These are phyloP conservation scores for Euphrasia confusa DNA, from an alignment of 257 asterid species.

Conservation along the genomic window DNA sequence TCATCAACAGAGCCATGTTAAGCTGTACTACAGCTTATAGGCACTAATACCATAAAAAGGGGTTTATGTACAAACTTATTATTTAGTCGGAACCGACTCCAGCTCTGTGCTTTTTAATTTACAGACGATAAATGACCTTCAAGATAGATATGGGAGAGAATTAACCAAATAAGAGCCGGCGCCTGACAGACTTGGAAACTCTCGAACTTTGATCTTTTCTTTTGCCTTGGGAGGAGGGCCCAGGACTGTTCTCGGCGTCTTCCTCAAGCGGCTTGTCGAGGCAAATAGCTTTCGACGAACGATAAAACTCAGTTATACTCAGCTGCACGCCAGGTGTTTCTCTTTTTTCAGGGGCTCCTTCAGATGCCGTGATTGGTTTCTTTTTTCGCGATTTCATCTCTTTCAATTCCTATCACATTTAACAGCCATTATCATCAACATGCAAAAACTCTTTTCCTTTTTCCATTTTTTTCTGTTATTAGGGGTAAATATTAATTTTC, in stretches of 20 bases:
- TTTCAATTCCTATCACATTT: constrained; percentile 57
- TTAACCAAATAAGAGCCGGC: constrained; percentile 65
- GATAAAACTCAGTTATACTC: constrained; percentile 68
- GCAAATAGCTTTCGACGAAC: constrained; percentile 51
- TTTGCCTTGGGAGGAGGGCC: constrained; percentile 44
- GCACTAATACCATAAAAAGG: not conserved
- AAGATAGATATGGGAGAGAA: not conserved
- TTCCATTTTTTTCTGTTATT: not conserved
- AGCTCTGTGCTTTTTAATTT: constrained; percentile 1
- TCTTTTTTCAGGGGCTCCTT: constrained; percentile 39
- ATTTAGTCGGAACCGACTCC: not conserved
- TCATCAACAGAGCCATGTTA: not conserved
- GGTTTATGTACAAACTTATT: constrained; percentile 6
- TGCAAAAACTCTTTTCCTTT: not conserved
- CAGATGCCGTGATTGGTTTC: constrained; percentile 31
- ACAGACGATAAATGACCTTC: constrained; percentile 16
- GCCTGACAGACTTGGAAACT: constrained; percentile 69
- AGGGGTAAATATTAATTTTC: not conserved
- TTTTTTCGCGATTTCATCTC: constrained; percentile 47
- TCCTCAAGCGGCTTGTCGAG: constrained; percentile 37
- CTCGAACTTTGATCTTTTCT: constrained; percentile 37
- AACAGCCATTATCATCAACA: constrained; percentile 21
- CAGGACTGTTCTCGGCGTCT: constrained; percentile 27
- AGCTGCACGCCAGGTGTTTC: constrained; percentile 56
- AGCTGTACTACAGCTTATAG: constrained; percentile 15